Base-by-base conservation (phyloP, 1,139 yeast species). In the Geotrichum siamense region DNA sequence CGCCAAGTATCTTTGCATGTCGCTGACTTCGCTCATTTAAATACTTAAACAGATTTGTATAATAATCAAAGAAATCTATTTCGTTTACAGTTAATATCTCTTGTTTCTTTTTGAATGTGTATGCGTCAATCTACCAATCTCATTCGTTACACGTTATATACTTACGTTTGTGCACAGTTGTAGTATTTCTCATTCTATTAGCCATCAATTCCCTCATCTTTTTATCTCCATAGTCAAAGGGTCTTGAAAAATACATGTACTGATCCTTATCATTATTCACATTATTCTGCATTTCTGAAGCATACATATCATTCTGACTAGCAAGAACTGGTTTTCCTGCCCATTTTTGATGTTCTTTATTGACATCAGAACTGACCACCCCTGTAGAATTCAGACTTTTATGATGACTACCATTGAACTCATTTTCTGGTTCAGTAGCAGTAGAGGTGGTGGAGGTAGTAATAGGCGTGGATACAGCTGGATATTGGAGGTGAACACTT, bases 31-130 rank as follows among this genome's bases (percentile, higher is more conserved):
- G 28, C 10, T 39, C 40, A 21, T 35, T 33, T 21, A 43, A 21
- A 20, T 43, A 43, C 16, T 35, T 23, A 22, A 43, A 43, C 26
- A 43, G 28, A 16, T 35, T 25, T 2, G 47, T 38, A 27, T 43
- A 43, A 29, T 43, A 29, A 27, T 43, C 47, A 30, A 34, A 31
- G 25, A 43, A 43, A 28, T 43, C 47, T 43, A 29, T 20, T 6
- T 23, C 34, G 36, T n/a, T 1, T 15, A 3, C 19, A 15, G 26
- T 23, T 23, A 32, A 12, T 17, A 25, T 19, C 3, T 10, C 12
- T 9, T 2, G 20, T 32, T 25, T 36, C 38, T 19, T 10, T 15
- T n/a, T n/a, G n/a, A n/a, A n/a, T n/a, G n/a, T n/a, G n/a, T n/a
- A n/a, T n/a, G n/a, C n/a, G n/a, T n/a, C n/a, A 29, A 25, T 19